Conservation (phyloP, 1,284 basidiomycete genomes). For the Apiotrichum sp. region DNA sequence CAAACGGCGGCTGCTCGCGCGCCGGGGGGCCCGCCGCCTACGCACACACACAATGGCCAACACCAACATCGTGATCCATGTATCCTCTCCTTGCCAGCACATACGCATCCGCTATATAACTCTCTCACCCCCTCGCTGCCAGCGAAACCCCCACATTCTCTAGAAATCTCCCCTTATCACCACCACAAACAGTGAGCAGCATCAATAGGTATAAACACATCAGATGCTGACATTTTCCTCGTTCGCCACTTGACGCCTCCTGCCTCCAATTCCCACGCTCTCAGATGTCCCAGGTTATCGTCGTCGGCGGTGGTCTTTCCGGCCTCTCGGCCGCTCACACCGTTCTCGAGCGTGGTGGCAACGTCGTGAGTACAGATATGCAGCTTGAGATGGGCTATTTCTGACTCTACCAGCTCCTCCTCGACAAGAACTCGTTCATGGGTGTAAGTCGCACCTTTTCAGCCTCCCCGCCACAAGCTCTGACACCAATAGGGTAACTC, state of each 20-base stretch:
- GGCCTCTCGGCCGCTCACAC: conserved; percentile 92
- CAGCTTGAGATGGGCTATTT: background rate
- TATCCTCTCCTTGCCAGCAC: too few relatives aligned
- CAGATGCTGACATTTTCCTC: background rate
- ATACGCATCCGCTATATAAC: background rate
- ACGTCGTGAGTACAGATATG: conserved; percentile 54
- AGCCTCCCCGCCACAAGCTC: background rate
- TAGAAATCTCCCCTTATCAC: background rate
- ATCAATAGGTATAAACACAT: too few relatives aligned
- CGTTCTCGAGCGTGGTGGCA: conserved; percentile 89
- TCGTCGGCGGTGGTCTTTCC: conserved; percentile 88
- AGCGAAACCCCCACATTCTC: background rate
- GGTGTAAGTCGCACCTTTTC: conserved; percentile 47
- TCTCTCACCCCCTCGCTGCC: background rate
- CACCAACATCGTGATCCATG: too few relatives aligned
- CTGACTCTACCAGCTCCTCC: conserved; percentile 52
- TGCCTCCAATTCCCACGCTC: background rate
- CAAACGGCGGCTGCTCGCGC: too few relatives aligned
- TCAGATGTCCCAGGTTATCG: conserved; percentile 59
- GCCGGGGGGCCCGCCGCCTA: too few relatives aligned
- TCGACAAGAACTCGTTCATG: conserved; percentile 93
- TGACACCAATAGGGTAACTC: conserved; percentile 59
- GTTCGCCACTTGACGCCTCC: background rate
- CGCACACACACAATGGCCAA: too few relatives aligned
- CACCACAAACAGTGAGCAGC: background rate